A percentile compares a stretch with the other conserved stretches of the same genome.
Conservation (phyloP, 768 basidiomycete species). For the Hirschioporus abietinus region DNA sequence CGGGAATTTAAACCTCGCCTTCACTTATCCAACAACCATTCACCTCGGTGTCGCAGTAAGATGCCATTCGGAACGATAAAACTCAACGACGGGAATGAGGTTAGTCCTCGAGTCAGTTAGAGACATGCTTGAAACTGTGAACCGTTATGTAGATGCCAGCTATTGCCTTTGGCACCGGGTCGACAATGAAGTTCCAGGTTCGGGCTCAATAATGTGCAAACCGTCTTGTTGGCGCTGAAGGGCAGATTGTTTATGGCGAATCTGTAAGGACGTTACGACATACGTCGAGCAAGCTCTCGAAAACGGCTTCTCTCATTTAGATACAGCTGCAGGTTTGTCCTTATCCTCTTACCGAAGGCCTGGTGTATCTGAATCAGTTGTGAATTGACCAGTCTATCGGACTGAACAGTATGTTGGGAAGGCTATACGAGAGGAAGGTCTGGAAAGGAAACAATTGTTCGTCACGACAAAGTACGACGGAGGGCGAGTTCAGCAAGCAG, state of each 20-base stretch:
- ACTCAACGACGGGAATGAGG: constrained; percentile 34
- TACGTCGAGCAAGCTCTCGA: constrained; percentile 56
- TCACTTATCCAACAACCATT: too few species aligned
- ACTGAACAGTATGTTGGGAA: constrained; percentile 34
- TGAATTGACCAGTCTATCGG: constrained; percentile 21
- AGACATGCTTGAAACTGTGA: too few species aligned
- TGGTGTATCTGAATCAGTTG: not conserved
- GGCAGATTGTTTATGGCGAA: not conserved
- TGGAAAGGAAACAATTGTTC: constrained; percentile 28
- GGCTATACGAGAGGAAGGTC: constrained; percentile 31
- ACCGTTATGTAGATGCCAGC: constrained; percentile 42
- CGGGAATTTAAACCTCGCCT: too few species aligned
- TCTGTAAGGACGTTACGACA: constrained; percentile 40
- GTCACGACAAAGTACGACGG: constrained; percentile 44
- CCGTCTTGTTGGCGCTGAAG: constrained; percentile 9
- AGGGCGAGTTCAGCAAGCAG: constrained; percentile 30
- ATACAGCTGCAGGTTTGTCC: constrained; percentile 50
- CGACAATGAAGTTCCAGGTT: constrained; percentile 24
- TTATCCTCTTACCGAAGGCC: not conserved
- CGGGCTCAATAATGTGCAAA: not conserved
- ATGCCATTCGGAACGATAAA: constrained; percentile 29
- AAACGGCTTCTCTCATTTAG: constrained; percentile 56
- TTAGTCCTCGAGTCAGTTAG: constrained; percentile 5
- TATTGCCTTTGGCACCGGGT: constrained; percentile 63
- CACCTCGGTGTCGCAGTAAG: not conserved